Conservation (phyloP, 192 early-diverging fungal species). For the Entomortierella beljakovae region DNA sequence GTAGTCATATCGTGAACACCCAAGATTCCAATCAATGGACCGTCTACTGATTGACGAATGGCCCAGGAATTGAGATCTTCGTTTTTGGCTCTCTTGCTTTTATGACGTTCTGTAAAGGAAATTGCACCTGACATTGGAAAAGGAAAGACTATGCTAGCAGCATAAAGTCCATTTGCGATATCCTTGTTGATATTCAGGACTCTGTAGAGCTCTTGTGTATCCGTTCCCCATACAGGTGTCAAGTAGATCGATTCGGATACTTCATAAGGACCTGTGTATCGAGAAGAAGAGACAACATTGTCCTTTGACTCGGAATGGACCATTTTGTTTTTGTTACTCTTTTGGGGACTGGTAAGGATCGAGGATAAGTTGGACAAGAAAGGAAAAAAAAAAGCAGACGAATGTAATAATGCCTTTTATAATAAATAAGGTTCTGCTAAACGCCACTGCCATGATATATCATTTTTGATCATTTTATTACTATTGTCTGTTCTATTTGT, state of each 20-base stretch:
- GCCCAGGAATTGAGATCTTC: constrained; percentile 13
- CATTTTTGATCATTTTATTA: too few relatives aligned
- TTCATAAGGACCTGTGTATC: constrained; percentile 22
- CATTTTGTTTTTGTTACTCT: too few relatives aligned
- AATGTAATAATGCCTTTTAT: too few relatives aligned
- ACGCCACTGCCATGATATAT: too few relatives aligned
- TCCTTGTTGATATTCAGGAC: constrained; percentile 28
- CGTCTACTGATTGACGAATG: constrained; percentile 6
- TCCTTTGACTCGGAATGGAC: too few relatives aligned
- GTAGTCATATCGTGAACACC: neutral
- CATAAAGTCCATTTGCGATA: constrained; percentile 25
- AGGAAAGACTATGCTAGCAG: constrained; percentile 18
- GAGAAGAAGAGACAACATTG: too few relatives aligned
- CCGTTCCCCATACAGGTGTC: constrained; percentile 10
- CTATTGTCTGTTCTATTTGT: too few relatives aligned
- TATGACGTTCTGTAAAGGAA: constrained; percentile 15
- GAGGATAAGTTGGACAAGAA: too few relatives aligned
- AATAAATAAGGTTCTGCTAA: too few relatives aligned
- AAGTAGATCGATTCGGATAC: constrained; percentile 16
- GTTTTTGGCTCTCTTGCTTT: neutral
- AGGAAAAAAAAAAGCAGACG: too few relatives aligned
- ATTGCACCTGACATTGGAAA: constrained; percentile 17
- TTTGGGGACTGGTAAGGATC: too few relatives aligned
- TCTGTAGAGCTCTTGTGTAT: constrained; percentile 19
- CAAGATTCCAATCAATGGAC: constrained; percentile 34